These are phyloP conservation scores for Grosmannia serpens DNA, from an alignment of 2,329 filamentous ascomycete genomes.

Conservation along the genomic window DNA sequence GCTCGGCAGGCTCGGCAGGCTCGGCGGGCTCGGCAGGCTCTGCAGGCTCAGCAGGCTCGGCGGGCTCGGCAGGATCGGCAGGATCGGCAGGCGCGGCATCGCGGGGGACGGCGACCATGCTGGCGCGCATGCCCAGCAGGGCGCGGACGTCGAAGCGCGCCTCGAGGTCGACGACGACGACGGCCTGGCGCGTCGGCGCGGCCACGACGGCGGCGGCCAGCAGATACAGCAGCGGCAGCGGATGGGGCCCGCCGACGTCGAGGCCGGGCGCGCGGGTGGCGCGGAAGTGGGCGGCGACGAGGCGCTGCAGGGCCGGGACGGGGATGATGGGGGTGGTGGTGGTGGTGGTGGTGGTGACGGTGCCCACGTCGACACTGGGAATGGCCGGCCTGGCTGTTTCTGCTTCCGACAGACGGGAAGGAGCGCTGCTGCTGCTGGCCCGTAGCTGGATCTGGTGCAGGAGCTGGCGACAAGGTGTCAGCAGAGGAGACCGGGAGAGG, in stretches of 20 bases:
- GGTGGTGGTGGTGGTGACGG: not conserved
- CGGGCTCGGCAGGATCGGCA: not conserved
- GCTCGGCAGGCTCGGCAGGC: not conserved
- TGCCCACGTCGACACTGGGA: conserved; percentile 2
- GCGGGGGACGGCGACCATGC: not conserved
- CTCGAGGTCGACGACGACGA: conserved; percentile 45
- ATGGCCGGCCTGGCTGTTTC: too few species aligned
- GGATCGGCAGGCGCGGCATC: not conserved
- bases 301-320: conserved; percentile 28
- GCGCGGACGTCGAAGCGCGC: conserved; percentile 41
- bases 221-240: conserved; percentile 42
- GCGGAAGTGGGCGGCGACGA: conserved; percentile 35
- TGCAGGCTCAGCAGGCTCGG: not conserved
- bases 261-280: conserved; percentile 35
- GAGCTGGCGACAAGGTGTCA: conserved; percentile 6
- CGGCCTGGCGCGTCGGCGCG: conserved; percentile 31
- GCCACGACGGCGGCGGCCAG: conserved; percentile 40
- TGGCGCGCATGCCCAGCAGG: conserved; percentile 21
- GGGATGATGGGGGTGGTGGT: conserved; percentile 3
- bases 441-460: conserved; percentile 4
- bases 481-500: not conserved
- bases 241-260: conserved; percentile 37
- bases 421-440: not conserved
- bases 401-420: too few species aligned
- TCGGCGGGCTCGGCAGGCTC: not conserved